These are phyloP conservation scores for Xylaria flabelliformis DNA, from an alignment of 495 filamentous ascomycete species.

Conservation along the genomic window DNA sequence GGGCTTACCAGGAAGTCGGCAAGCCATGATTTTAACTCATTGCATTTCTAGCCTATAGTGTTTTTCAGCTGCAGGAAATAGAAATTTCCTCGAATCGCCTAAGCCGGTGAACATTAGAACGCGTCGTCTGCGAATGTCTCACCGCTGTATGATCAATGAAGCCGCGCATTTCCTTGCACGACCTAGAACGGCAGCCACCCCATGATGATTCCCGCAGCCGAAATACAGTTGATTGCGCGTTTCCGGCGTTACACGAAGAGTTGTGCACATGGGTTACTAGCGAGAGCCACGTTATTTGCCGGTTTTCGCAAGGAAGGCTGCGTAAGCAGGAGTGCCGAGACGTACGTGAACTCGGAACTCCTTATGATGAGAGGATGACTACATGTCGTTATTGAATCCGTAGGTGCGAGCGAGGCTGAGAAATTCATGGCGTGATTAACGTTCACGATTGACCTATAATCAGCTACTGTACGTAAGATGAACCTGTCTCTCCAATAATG, in stretches of 20 bases:
- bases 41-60: neutral
- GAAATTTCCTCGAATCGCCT: neutral
- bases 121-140: conserved; percentile 1
- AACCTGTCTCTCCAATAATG: neutral
- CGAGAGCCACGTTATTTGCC: neutral
- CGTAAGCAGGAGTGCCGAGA: neutral
- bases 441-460: neutral
- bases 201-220: neutral
- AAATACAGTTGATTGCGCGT: conserved; percentile 22
- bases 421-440: neutral
- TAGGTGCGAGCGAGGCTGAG: neutral
- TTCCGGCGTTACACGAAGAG: conserved; percentile 25
- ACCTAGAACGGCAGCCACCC: neutral
- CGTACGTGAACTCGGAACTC: neutral
- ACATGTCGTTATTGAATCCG: neutral
- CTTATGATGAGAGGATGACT: neutral
- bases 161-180: conserved; percentile 15
- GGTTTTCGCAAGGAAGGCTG: neutral
- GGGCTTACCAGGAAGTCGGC: neutral
- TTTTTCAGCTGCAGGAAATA: neutral
- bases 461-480: neutral
- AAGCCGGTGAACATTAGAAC: neutral
- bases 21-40: neutral
- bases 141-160: conserved; percentile 11
- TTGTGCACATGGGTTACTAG: conserved; percentile 13